These are phyloP conservation scores for Escallonia herrerae DNA, from an alignment of 129 eudicot genomes.

Conservation along the genomic window DNA sequence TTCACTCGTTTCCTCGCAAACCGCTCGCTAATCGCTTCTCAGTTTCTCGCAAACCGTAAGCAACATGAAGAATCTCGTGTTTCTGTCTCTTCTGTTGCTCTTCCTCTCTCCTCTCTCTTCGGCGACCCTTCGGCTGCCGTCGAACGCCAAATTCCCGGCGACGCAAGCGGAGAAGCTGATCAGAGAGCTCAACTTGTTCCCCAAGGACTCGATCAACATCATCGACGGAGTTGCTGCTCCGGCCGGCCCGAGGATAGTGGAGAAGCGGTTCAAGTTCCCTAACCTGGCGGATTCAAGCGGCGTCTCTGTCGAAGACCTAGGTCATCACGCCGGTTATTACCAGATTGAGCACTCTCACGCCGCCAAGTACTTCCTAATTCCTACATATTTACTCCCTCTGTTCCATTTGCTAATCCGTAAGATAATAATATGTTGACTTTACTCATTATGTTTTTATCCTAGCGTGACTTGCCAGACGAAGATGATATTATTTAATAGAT, in stretches of 20 bases:
- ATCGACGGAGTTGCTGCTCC: slow-evolving; percentile 17
- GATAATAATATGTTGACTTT: too few species aligned
- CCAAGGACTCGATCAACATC: slow-evolving; percentile 45
- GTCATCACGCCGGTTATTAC: slow-evolving; percentile 91
- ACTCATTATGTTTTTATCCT: too few species aligned
- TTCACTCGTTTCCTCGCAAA: background rate
- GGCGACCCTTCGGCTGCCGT: slow-evolving; percentile 25
- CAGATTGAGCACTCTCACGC: slow-evolving; percentile 70
- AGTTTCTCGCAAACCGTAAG: too few species aligned
- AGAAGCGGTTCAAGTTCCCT: slow-evolving; percentile 55
- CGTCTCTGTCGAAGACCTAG: slow-evolving; percentile 54
- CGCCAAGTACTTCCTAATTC: slow-evolving; percentile 39
- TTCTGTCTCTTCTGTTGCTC: slow-evolving; percentile 21
- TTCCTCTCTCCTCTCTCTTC: slow-evolving; percentile 18
- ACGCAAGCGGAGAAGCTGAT: slow-evolving; percentile 50
- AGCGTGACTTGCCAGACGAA: too few species aligned
- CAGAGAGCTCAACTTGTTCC: slow-evolving; percentile 67
- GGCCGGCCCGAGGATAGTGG: slow-evolving; percentile 44
- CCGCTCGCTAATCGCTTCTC: too few species aligned
- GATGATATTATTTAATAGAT: too few species aligned
- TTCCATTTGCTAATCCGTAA: too few species aligned
- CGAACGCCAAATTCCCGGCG: slow-evolving; percentile 30
- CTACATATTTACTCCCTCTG: background rate
- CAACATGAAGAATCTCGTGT: slow-evolving; percentile 7
- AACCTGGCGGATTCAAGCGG: slow-evolving; percentile 34